These are phyloP conservation scores for Leccinum insigne DNA, from an alignment of 1,284 basidiomycete genomes.

Conservation along the genomic window DNA sequence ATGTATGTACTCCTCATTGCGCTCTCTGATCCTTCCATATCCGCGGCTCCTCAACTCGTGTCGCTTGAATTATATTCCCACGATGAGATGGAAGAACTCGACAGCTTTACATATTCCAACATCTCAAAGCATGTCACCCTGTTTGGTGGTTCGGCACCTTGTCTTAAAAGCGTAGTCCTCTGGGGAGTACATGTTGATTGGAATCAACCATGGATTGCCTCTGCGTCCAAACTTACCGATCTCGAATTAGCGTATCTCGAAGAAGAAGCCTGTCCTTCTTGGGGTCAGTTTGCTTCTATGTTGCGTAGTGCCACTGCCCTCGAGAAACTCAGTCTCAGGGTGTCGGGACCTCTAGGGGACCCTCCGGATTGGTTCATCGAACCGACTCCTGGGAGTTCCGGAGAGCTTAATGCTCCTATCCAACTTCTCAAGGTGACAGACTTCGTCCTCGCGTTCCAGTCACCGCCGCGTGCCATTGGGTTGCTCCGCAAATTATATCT, in stretches of 20 bases:
- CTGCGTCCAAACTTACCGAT: slow-evolving; percentile 39
- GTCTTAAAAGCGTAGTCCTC: slow-evolving; percentile 44
- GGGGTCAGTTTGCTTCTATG: slow-evolving; percentile 47
- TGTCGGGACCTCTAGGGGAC: slow-evolving; percentile 51
- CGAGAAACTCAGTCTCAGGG: slow-evolving; percentile 44
- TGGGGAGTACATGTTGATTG: slow-evolving; percentile 70
- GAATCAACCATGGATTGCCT: slow-evolving; percentile 44
- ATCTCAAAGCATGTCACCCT: slow-evolving; percentile 41
- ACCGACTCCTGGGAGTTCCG: slow-evolving; percentile 12
- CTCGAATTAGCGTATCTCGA: slow-evolving; percentile 59
- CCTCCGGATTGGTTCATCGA: slow-evolving; percentile 37
- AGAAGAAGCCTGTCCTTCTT: slow-evolving; percentile 57
- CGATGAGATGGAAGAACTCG: slow-evolving; percentile 38
- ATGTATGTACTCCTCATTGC: slow-evolving; percentile 46
- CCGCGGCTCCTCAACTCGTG: slow-evolving; percentile 49
- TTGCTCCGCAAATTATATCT: slow-evolving; percentile 50
- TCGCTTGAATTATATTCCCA: slow-evolving; percentile 50
- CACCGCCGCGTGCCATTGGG: slow-evolving; percentile 41
- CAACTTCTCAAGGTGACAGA: slow-evolving; percentile 47
- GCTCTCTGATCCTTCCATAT: slow-evolving; percentile 37
- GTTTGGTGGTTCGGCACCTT: slow-evolving; percentile 58
- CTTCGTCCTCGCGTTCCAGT: slow-evolving; percentile 50
- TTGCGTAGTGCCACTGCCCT: slow-evolving; percentile 51
- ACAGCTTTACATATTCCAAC: slow-evolving; percentile 38
- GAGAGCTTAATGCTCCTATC: slow-evolving; percentile 37